Base-by-base conservation (phyloP, 75 land plant species). In the Picea glauca region DNA sequence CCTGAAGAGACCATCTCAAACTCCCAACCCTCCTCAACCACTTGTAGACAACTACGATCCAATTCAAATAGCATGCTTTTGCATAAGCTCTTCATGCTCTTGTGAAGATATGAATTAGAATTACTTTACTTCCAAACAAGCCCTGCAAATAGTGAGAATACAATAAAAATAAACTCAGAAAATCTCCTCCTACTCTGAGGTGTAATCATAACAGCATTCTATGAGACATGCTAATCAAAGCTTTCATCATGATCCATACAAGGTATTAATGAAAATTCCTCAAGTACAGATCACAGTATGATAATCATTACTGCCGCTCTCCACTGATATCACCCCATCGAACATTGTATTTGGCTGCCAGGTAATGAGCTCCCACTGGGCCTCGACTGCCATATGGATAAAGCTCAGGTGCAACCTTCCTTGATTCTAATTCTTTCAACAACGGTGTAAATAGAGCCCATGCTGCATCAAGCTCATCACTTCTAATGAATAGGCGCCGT, bases 301-400 rank as follows among this genome's bases (percentile, higher is more conserved):
- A 46, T 5, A 70, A 43, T 70, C 76, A 74, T 7, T 15, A 30
- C 35, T 74, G 35, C 58, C 14, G 76, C 18, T 90, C 92, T 35
- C 81, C 76, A 62, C 83, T 75, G 20, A 87, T 61, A 78, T 95
- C 98, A 11, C 98, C 98, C 98, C 98, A 95, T 64, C 94, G 73
- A 18, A 95, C 97, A 58, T 95, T 91, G 79, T 95, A 87, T 78
- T 90, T 91, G 56, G 98, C 97, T 13, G 98, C 96, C 83, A 95
- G 90, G 79, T 93, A 95, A 59, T 95, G 96, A 21, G 96, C 89
- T 17, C 98, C 96, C 46, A 93, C 92, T 2, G 98, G 98, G 23
- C 98, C 98, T 32, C 96, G 86, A 80, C 96, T 91, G 13, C 98
- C 96, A 67, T 91, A 91, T 32, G 98, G 98, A 79, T 95, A 95